Evolutionary conservation across 2,329 filamentous ascomycete species (phyloP).

Genomic region (Neofusicoccum ribis): DNA sequence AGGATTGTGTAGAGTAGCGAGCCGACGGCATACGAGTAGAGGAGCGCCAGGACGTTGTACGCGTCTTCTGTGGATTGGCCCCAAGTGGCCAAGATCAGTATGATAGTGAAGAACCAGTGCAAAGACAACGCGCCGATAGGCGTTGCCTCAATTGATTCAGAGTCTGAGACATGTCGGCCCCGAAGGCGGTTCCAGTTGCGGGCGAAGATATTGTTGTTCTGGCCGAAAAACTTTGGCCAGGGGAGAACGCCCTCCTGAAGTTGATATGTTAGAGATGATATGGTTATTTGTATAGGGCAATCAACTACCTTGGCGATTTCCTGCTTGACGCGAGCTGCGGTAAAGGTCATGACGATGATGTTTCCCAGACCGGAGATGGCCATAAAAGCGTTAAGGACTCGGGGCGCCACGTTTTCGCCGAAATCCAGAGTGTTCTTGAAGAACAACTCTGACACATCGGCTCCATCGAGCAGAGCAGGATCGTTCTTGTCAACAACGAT

Average conservation of each 20-base stretch:
- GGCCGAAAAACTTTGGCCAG: constrained; percentile 26
- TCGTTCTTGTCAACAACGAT: constrained; percentile 30
- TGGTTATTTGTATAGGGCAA: background rate
- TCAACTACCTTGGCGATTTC: constrained; percentile 54
- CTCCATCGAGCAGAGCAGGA: background rate
- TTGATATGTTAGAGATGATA: background rate
- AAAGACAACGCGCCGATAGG: constrained; percentile 25
- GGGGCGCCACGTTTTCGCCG: constrained; percentile 26
- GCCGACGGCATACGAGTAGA: constrained; percentile 24
- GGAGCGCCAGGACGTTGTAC: constrained; percentile 22
- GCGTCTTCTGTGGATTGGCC: constrained; percentile 21
- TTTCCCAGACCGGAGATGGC: constrained; percentile 59
- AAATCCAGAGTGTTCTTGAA: constrained; percentile 26
- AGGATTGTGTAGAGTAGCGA: constrained; percentile 23
- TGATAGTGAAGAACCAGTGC: constrained; percentile 25
- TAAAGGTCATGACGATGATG: constrained; percentile 59
- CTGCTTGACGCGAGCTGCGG: constrained; percentile 58
- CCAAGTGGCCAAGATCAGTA: constrained; percentile 23
- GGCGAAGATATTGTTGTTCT: constrained; percentile 21
- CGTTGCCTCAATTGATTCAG: constrained; percentile 22
- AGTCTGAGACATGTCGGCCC: background rate
- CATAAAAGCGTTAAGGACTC: constrained; percentile 52
- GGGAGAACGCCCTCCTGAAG: constrained; percentile 23
- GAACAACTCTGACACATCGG: constrained; percentile 24
- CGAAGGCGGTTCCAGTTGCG: background rate